Evolutionary conservation across 306 rosid genomes (phyloP), one percentile per base, ranked within the genome.

Genomic region (Gleditsia sinensis): DNA sequence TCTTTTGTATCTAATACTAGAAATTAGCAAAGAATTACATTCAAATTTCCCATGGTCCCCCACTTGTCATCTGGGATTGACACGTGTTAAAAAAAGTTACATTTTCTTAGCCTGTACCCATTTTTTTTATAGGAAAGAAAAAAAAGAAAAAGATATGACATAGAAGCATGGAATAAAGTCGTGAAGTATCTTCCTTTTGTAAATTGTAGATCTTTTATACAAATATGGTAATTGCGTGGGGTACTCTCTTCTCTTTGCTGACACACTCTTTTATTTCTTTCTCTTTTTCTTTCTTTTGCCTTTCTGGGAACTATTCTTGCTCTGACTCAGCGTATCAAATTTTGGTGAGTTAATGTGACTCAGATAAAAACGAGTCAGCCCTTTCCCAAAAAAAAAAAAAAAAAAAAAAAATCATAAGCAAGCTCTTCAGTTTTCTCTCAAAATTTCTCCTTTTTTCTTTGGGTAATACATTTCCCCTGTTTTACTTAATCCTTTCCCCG

Each of bases 161-260:
- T 25, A 4, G 48, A 73, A 67, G 76, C 45, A 72, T 43, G 82
- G 84, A 83, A 83, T 82, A 78, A 85, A 82, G 82, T 51, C 37
- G 34, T 3, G 2, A 37, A 54, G 42, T 66, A 53, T 21, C 51
- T 68, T 64, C 14, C 9, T 13, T 40, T 14, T 17, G 54, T 20
- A 24, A 27, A 64, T 54, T 36, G 36, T 20, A 13, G 13, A 76
- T 55, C 55, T 62, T 42, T 65, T 54, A n/a, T 8, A 36, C 23
- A 42, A 24, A 8, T 20, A 4, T 27, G 56, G 50, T 17, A 59
- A 34, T 10, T 10, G 21, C 43, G 23, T 77, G 7, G 4, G 51
- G 17, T 19, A 53, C 34, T 19, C 36, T 55, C 46, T 60, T 48
- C 11, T 9, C 24, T n/a, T 28, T 53, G 59, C 28, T 19, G 27